Evolutionary conservation across 805 yeast species (phyloP).

Genomic region (Saturnispora galanensis): DNA sequence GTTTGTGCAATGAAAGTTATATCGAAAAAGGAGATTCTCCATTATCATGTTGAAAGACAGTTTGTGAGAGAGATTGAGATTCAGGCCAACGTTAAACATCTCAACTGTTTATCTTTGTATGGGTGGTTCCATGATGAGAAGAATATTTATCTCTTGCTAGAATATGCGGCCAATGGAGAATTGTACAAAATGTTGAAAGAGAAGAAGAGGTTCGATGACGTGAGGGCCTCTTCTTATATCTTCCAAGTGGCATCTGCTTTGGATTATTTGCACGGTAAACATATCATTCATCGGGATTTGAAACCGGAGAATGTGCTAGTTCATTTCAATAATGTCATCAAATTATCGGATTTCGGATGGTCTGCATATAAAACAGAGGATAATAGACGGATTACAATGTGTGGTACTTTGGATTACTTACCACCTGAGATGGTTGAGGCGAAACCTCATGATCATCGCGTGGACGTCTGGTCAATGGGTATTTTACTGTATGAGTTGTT

Average conservation of each 20-base stretch:
- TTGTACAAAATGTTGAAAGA: constrained; percentile 61
- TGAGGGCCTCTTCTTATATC: constrained; percentile 66
- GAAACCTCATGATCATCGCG: constrained; percentile 64
- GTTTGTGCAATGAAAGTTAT: constrained; percentile 87
- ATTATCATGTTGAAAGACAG: constrained; percentile 72
- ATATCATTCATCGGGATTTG: constrained; percentile 83
- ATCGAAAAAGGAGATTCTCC: constrained; percentile 71
- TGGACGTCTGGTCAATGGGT: constrained; percentile 92
- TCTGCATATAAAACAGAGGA: constrained; percentile 54
- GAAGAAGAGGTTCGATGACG: constrained; percentile 61
- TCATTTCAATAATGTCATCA: constrained; percentile 63
- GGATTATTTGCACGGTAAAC: constrained; percentile 63
- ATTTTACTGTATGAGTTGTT: constrained; percentile 76
- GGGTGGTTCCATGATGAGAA: constrained; percentile 78
- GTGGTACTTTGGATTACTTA: constrained; percentile 90
- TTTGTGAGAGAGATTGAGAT: constrained; percentile 87
- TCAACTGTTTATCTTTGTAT: constrained; percentile 68
- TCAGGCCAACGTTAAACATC: constrained; percentile 70
- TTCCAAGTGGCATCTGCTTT: constrained; percentile 79
- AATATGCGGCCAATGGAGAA: constrained; percentile 81
- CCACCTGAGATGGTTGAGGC: constrained; percentile 94
- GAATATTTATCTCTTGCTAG: constrained; percentile 75
- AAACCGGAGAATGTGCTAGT: constrained; percentile 89
- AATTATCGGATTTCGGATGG: constrained; percentile 95
- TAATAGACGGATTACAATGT: constrained; percentile 62